Base-by-base conservation (phyloP, 441 rosid species). In the Croton laevigatus region DNA sequence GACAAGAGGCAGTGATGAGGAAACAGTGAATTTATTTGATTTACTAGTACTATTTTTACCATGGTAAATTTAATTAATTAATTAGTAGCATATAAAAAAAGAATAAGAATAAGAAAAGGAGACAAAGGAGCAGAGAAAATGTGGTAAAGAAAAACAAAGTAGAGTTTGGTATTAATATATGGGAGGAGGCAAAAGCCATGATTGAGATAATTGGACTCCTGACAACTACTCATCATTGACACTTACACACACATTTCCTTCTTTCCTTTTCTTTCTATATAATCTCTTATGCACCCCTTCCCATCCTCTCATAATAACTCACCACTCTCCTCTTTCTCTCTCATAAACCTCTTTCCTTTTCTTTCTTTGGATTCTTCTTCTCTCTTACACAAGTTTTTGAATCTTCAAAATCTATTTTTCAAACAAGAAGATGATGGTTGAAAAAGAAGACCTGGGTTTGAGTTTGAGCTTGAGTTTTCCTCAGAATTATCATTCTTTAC, bases 361-460 rank as follows among this genome's bases (percentile, higher is more conserved):
- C 71, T 23, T 3, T 8, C 11, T n/a, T n/a, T 17, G 23, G 9
- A 0, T 23, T 10, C 19, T 65, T 46, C 45, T 14, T 45, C 23
- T 45, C 14, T n/a, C 48, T 0, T 19, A 3, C 2, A 19, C 8
- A n/a, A 16, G 48, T 5, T 27, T 9, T n/a, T 12, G 59, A 58
- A 58, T 5, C 7, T 9, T 40, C 1, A 4, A 40, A 0, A 40
- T 9, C 9, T 6, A 40, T 49, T 49, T 14, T 6, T 2, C 37
- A 17, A 53, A 70, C 2, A 51, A 17, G 54, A 70, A 52, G 65
- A 84, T 81, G 83, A 82, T 87, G 88, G 72, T 75, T 65, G 93
- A 77, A 61, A 89, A 87, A 71, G 91, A 90, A 46, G 98, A 89
- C 80, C 80, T 94, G 78, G 94, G 97, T 70, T 78, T 94, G 81